Conservation (phyloP, 495 filamentous ascomycete genomes). For the Hyphodiscus hymeniophilus region DNA sequence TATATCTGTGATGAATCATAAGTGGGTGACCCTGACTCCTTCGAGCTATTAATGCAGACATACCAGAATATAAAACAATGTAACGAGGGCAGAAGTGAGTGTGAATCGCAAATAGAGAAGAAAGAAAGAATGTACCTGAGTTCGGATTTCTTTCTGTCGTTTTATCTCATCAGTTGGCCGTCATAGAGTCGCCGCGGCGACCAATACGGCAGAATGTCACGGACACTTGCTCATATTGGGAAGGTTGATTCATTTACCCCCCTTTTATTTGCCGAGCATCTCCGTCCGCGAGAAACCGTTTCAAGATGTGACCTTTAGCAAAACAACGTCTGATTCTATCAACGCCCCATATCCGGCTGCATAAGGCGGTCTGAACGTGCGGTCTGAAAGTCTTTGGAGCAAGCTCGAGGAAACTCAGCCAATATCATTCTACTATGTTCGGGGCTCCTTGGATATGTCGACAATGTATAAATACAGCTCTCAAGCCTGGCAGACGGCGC, state of each 20-base stretch:
- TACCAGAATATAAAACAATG: not conserved
- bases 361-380: not conserved
- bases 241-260: not conserved
- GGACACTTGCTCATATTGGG: not conserved
- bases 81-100: not conserved
- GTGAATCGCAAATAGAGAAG: not conserved
- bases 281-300: not conserved
- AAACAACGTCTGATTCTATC: not conserved
- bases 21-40: not conserved
- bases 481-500: conserved; percentile 26
- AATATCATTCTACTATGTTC: conserved; percentile 32
- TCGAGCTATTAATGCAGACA: not conserved
- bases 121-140: not conserved
- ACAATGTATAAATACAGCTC: conserved; percentile 35
- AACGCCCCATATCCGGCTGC: not conserved
- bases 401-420: not conserved
- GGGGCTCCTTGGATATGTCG: conserved; percentile 47
- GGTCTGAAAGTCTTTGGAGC: not conserved
- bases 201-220: conserved; percentile 5
- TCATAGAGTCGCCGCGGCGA: not conserved
- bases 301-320: not conserved
- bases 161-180: no score
- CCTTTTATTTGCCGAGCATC: not conserved
- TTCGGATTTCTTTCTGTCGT: no score
- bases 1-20: not conserved